phyloP scores from a whole-genome alignment of 176 grass and related monocot species.

The Eleusine indica region DNA sequence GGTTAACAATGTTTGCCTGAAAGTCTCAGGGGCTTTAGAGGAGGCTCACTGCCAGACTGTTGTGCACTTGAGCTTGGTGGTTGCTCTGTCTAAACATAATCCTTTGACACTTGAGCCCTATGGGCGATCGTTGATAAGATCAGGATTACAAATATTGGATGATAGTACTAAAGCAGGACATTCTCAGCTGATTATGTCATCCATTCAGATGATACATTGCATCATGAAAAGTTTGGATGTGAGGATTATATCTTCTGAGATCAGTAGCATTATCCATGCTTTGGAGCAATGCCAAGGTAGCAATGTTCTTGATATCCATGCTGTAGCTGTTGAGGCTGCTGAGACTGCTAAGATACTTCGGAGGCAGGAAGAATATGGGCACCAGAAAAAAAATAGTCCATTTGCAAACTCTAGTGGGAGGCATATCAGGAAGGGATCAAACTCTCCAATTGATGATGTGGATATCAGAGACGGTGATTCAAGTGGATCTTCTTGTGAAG shows the following conservation, averaged over 20 bases:
- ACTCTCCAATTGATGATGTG: slow-evolving; percentile 39
- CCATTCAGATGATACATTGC: slow-evolving; percentile 65
- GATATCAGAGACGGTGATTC: slow-evolving; percentile 45
- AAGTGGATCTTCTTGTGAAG: slow-evolving; percentile 37
- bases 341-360: slow-evolving; percentile 51
- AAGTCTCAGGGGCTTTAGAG: slow-evolving; percentile 59
- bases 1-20: slow-evolving; percentile 66
- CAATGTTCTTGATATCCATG: slow-evolving; percentile 33
- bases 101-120: slow-evolving; percentile 66
- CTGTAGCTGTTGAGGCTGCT: slow-evolving; percentile 48
- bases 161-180: slow-evolving; percentile 18
- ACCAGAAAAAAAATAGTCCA: slow-evolving; percentile 35
- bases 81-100: slow-evolving; percentile 51
- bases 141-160: slow-evolving; percentile 60
- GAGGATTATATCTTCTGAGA: slow-evolving; percentile 68
- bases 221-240: slow-evolving; percentile 62
- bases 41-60: slow-evolving; percentile 52
- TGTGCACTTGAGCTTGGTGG: slow-evolving; percentile 55
- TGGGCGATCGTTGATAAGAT: slow-evolving; percentile 66
- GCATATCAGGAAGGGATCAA: slow-evolving; percentile 35
- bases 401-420: slow-evolving; percentile 31
- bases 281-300: slow-evolving; percentile 42
- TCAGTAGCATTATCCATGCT: slow-evolving; percentile 47
- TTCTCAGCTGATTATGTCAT: slow-evolving; percentile 43
- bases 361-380: slow-evolving; percentile 20